Evolutionary conservation across 2,329 filamentous ascomycete genomes (phyloP), one percentile per base, ranked within the genome.

Genomic region (Epichloe scottii): DNA sequence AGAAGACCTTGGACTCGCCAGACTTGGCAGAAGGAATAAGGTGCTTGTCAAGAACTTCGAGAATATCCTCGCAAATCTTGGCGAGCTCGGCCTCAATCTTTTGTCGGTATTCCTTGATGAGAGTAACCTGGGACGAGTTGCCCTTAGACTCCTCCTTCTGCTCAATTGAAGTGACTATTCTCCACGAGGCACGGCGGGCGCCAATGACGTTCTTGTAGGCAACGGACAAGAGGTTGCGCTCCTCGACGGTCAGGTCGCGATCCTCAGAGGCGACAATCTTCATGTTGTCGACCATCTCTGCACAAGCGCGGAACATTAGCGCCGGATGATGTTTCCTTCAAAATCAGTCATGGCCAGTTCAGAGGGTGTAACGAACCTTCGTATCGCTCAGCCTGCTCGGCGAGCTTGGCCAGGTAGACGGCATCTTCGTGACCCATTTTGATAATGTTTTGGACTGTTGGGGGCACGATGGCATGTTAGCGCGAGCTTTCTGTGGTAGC

Each of bases 261-360:
- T 87, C 82, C 69, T 91, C 88, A 61, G 87, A 90, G 65, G 91
- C 91, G 66, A 96, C 91, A 62, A 87, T 84, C 84, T 96, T 97
- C 91, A 97, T 97, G 83, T 96, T 95, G 80, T 95, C 89, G 62
- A 97, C 91, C 91, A 97, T 96, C 77, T 96, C 91, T 96, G 73
- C 53, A 51, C 3, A 40, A 59, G 46, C 45, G 19, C 48, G 40
- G 40, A 51, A 44, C 12, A 58, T 66, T 56, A 65, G 63, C 60
- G 56, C 55, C 41, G 53, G 43, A 33, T 30, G 8, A 17, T 15
- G 8, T 45, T 12, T 14, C 19, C 17, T 17, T 34, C 21, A n/a
- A 5, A 40, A n/a, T 26, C 11, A 33, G 19, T 5, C 14, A 8
- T 14, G 17, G 26, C 14, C 35, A 11, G n/a, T 21, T 47, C 41